Percentiles rank a stretch among this genome's conserved stretches.
phyloP scores from a whole-genome alignment of 805 yeast species.

The Kockiozyma suomiensis region DNA sequence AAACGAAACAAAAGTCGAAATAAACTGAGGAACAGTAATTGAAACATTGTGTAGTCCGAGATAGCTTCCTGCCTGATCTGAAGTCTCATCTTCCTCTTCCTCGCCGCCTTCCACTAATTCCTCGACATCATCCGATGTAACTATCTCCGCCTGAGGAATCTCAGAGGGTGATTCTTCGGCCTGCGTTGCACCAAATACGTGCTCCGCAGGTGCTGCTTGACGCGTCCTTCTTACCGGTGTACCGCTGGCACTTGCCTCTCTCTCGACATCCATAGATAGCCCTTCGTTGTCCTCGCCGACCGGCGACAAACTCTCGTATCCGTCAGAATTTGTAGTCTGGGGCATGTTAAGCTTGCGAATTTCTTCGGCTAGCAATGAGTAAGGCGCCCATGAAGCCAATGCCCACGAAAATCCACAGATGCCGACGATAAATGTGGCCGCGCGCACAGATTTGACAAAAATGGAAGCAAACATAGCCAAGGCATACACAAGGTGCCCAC shows the following conservation, averaged over 20 bases:
- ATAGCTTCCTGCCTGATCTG: conserved; percentile 44
- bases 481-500: conserved; percentile 28
- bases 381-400: conserved; percentile 34
- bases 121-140: not conserved
- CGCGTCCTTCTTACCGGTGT: conserved; percentile 7
- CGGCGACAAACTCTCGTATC: conserved; percentile 5
- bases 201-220: conserved; percentile 13
- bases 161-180: conserved; percentile 1
- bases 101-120: conserved; percentile 1
- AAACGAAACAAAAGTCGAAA: conserved; percentile 46
- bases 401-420: conserved; percentile 35
- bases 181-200: not conserved
- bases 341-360: conserved; percentile 18
- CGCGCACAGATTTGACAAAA: conserved; percentile 27
- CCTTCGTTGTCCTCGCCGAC: conserved; percentile 6
- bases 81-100: conserved; percentile 21
- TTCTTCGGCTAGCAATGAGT: conserved; percentile 32
- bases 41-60: conserved; percentile 48
- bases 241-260: conserved; percentile 4
- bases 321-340: not conserved
- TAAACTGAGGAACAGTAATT: conserved; percentile 46
- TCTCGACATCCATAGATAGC: conserved; percentile 6
- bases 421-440: conserved; percentile 30
- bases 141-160: not conserved
- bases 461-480: conserved; percentile 30